Evolutionary conservation across 108 stramenopile genomes (phyloP).

Genomic region (Epipyxis sp.): DNA sequence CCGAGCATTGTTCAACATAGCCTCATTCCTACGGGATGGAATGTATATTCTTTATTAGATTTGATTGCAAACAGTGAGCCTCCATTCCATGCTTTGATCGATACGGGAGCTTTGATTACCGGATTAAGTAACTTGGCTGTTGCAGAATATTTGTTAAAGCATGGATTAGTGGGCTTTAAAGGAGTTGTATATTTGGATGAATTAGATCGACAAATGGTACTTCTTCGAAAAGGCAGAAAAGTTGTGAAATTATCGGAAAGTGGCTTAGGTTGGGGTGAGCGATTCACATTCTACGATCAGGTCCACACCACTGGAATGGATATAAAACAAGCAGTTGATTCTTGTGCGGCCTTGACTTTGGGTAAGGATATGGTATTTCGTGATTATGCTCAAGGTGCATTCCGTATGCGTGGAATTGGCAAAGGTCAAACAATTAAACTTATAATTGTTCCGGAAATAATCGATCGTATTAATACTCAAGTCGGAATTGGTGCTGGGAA

Average conservation of each 20-base stretch:
- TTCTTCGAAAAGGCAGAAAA: constrained; percentile 67
- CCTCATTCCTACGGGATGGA: constrained; percentile 67
- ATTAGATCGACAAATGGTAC: constrained; percentile 86
- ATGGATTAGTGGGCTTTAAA: constrained; percentile 69
- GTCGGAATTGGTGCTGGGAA: constrained; percentile 40
- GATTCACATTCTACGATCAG: constrained; percentile 28
- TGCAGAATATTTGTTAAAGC: constrained; percentile 75
- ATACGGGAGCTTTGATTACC: constrained; percentile 90
- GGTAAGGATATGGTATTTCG: constrained; percentile 66
- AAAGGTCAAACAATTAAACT: constrained; percentile 49
- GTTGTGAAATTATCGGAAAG: constrained; percentile 71
- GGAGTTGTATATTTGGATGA: constrained; percentile 92
- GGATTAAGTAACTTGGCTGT: constrained; percentile 91
- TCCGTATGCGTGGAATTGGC: constrained; percentile 66
- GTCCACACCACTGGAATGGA: constrained; percentile 56
- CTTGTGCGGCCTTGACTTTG: constrained; percentile 52
- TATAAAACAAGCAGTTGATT: constrained; percentile 56
- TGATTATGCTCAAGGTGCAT: constrained; percentile 63
- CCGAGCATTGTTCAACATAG: constrained; percentile 73
- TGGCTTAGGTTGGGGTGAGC: constrained; percentile 71
- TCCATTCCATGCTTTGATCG: constrained; percentile 79
- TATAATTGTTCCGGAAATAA: constrained; percentile 56
- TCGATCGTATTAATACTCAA: constrained; percentile 42
- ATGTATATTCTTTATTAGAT: constrained; percentile 69
- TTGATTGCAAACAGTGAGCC: constrained; percentile 62